Conservation (phyloP, 257 asterid species). For the Rehmannia glutinosa region DNA sequence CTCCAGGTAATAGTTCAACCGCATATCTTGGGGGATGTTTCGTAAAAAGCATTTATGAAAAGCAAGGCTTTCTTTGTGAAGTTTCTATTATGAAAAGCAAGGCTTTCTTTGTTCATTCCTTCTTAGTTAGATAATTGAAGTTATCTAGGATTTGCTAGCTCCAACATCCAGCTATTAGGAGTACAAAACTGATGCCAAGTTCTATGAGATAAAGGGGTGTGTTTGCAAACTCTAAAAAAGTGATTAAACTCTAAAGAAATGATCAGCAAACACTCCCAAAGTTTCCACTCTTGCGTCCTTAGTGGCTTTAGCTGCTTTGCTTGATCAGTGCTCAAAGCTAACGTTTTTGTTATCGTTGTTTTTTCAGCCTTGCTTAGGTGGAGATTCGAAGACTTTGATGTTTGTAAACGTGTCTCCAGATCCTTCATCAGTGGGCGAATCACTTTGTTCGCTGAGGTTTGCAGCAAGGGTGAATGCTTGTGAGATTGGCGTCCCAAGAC, state of each 20-base stretch:
- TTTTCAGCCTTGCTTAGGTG: constrained; percentile 94
- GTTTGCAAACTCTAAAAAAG: too few relatives aligned
- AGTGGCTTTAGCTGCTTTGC: too few relatives aligned
- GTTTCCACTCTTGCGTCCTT: too few relatives aligned
- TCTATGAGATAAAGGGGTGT: too few relatives aligned
- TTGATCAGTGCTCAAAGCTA: neutral
- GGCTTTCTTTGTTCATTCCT: neutral
- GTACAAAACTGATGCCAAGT: too few relatives aligned
- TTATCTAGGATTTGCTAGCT: neutral
- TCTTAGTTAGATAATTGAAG: neutral
- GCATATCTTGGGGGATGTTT: too few relatives aligned
- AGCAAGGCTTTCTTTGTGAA: neutral
- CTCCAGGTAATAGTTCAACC: constrained; percentile 67
- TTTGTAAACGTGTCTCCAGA: constrained; percentile 90
- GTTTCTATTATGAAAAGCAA: neutral
- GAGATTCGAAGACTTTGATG: constrained; percentile 94
- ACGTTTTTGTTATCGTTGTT: neutral
- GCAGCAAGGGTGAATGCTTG: constrained; percentile 95
- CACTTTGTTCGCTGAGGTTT: constrained; percentile 91
- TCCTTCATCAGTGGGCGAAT: constrained; percentile 74
- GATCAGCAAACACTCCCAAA: too few relatives aligned
- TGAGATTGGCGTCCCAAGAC: constrained; percentile 93
- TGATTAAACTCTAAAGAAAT: too few relatives aligned
- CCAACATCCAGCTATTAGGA: neutral
- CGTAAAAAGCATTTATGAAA: neutral